Base-by-base conservation (phyloP, 192 early-diverging fungal genomes). In the Obelidium mucronatum region DNA sequence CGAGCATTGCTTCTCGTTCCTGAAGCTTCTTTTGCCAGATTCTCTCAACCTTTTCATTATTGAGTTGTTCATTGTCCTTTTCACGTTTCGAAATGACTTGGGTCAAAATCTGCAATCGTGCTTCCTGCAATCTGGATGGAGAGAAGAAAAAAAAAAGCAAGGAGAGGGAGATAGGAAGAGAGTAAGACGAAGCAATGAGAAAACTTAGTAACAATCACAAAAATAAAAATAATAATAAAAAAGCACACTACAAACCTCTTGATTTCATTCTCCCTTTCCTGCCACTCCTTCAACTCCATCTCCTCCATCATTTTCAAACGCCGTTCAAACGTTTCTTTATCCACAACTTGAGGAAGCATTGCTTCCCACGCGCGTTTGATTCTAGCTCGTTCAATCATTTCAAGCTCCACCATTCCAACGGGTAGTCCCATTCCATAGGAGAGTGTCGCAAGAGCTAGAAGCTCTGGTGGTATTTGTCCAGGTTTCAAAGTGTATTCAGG, bases 301-400 rank as follows among this genome's bases (percentile, higher is more conserved):
- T 83, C 86, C 69, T 90, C 89, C 89, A 90, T 90, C 88, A 90
- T 90, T 61, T 78, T 81, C 66, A 90, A 71, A 13, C 89, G 65
- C 42, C 74, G 64, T 59, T 90, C 82, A 78, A 89, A 90, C 30
- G 80, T 78, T 24, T 79, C 85, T 66, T 86, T 77, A 70, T 90
- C 88, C 1, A 81, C 77, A 15, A 90, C 89, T 42, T 79, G 69
- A 2, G 89, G 89, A 30, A 90, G 67, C 48, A 79, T 78, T 13
- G 79, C 82, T 44, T 90, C 88, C 89, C 89, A 90, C 17, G 81
- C 85, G 44, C 89, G 69, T 66, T 90, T 90, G 26, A 83, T 73
- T 26, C 69, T 26, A 1, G 89, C 89, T 2, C 89, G 67, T 69
- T 90, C 89, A 73, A 90, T 90, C 87, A 89, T 85, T 67, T 90